These are phyloP conservation scores for Lactifluus piperatus DNA, from an alignment of 768 basidiomycete genomes.

Conservation along the genomic window DNA sequence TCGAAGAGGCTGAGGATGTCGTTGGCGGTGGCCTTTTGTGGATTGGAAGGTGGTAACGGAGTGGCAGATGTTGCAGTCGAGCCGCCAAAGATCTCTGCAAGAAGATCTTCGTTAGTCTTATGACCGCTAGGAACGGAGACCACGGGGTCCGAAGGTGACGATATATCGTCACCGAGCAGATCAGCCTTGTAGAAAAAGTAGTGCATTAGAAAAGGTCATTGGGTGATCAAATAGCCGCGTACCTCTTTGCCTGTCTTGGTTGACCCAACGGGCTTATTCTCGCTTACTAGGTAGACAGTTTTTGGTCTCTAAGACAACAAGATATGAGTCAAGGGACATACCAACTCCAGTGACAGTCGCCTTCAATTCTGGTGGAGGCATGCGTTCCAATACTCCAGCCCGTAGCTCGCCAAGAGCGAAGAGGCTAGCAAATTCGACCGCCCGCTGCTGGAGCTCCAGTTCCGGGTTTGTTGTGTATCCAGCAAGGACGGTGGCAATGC, in stretches of 20 bases:
- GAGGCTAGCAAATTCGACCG: slow-evolving; percentile 88
- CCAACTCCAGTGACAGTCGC: slow-evolving; percentile 93
- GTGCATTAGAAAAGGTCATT: background rate
- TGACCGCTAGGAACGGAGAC: slow-evolving; percentile 34
- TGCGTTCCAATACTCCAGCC: slow-evolving; percentile 86
- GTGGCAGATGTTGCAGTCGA: slow-evolving; percentile 29
- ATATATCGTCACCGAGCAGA: slow-evolving; percentile 72
- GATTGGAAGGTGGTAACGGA: slow-evolving; percentile 28
- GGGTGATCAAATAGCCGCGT: background rate
- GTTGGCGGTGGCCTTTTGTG: slow-evolving; percentile 56
- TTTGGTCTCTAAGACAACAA: background rate
- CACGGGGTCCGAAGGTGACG: slow-evolving; percentile 30
- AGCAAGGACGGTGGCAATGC: slow-evolving; percentile 70
- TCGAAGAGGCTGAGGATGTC: slow-evolving; percentile 91
- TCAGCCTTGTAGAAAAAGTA: slow-evolving; percentile 38
- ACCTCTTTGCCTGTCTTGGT: slow-evolving; percentile 72
- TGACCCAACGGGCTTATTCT: slow-evolving; percentile 93
- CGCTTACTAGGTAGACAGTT: slow-evolving; percentile 54
- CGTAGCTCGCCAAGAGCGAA: slow-evolving; percentile 69
- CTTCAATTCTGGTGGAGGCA: slow-evolving; percentile 98
- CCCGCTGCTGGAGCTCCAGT: slow-evolving; percentile 90
- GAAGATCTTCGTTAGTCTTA: slow-evolving; percentile 73
- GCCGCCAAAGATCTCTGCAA: slow-evolving; percentile 87
- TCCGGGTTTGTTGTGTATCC: slow-evolving; percentile 83
- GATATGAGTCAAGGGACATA: slow-evolving; percentile 29